These are phyloP conservation scores for Rhynchosporium secalis DNA, from an alignment of 2,329 filamentous ascomycete genomes.

Conservation along the genomic window DNA sequence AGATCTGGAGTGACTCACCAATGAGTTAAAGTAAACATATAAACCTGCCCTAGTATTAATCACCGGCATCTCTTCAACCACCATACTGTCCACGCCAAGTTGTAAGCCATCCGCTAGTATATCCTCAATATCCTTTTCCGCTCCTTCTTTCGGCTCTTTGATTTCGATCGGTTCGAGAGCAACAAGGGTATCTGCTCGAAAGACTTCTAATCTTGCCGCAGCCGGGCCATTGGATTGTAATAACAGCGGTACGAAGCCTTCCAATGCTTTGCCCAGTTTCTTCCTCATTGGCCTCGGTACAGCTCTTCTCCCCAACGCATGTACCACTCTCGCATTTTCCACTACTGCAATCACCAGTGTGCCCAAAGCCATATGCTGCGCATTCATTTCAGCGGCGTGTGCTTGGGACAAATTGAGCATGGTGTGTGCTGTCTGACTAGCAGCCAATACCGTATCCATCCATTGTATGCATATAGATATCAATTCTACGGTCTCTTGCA, in stretches of 20 bases:
- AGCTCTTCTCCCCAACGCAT: conserved; percentile 52
- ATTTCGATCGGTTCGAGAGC: conserved; percentile 52
- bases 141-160: conserved; percentile 50
- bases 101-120: conserved; percentile 58
- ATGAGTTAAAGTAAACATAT: conserved; percentile 81
- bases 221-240: conserved; percentile 56
- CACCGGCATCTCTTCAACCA: conserved; percentile 65
- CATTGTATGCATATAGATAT: conserved; percentile 54
- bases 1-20: conserved; percentile 53
- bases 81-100: conserved; percentile 43
- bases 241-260: conserved; percentile 56
- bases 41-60: conserved; percentile 78
- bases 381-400: conserved; percentile 57
- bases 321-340: conserved; percentile 58
- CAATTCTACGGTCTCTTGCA: conserved; percentile 52
- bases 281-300: conserved; percentile 56
- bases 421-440: conserved; percentile 50
- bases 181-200: conserved; percentile 57
- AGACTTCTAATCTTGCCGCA: conserved; percentile 53
- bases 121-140: conserved; percentile 55
- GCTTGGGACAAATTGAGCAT: conserved; percentile 45
- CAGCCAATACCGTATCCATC: conserved; percentile 58
- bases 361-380: conserved; percentile 62
- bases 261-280: conserved; percentile 45
- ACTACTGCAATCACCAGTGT: conserved; percentile 62